Evolutionary conservation across 208 protist genomes (phyloP).

Genomic region (Porcisia hertigi): DNA sequence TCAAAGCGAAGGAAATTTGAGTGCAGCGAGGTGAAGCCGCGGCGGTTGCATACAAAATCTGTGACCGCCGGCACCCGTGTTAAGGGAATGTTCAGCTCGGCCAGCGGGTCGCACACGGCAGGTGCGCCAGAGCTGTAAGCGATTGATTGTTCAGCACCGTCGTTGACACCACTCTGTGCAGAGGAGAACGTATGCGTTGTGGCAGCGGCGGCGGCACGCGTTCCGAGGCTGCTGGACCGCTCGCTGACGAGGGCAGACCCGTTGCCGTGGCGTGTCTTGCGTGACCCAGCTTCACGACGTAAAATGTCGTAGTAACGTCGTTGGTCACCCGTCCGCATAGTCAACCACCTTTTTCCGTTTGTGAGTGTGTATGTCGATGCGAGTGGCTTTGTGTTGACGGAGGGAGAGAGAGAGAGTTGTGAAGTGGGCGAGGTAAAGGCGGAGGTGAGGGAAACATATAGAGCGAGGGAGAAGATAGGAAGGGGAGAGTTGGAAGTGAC

Average conservation of each 20-base stretch:
- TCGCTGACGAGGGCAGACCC: not conserved
- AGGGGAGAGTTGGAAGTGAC: too few species aligned
- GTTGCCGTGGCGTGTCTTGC: not conserved
- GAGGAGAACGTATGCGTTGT: not conserved
- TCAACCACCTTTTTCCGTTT: not conserved
- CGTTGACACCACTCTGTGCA: not conserved
- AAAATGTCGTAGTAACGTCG: slow-evolving; percentile 39
- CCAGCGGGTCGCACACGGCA: slow-evolving; percentile 55
- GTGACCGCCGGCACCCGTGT: slow-evolving; percentile 35
- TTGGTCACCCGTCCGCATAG: slow-evolving; percentile 29
- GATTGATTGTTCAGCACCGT: not conserved
- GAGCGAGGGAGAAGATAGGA: not conserved
- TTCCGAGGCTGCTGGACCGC: not conserved
- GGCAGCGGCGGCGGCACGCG: not conserved
- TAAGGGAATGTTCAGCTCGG: slow-evolving; percentile 42
- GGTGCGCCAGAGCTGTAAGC: not conserved
- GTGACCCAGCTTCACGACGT: slow-evolving; percentile 28
- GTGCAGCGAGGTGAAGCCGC: slow-evolving; percentile 63
- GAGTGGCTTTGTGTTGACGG: not conserved
- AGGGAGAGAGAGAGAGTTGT: not conserved
- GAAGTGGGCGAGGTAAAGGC: not conserved
- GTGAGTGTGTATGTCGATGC: not conserved
- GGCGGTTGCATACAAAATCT: slow-evolving; percentile 50
- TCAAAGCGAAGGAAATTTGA: slow-evolving; percentile 60
- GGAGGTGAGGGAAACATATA: not conserved